Conservation (phyloP, 345 rosid genomes). For the Murraya paniculata region DNA sequence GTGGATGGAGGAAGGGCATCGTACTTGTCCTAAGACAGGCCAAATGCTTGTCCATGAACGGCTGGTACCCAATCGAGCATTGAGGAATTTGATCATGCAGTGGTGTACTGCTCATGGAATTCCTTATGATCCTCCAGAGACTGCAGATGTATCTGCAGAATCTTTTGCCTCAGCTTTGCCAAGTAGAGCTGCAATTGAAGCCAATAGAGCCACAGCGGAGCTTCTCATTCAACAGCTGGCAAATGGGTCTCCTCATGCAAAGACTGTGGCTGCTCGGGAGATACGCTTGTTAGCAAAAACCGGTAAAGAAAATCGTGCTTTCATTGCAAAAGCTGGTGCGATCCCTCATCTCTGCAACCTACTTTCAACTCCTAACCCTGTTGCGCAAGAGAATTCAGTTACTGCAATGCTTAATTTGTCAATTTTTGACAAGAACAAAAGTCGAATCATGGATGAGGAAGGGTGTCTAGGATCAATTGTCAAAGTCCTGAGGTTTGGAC, state of each 20-base stretch:
- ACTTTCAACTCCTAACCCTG: slow-evolving; percentile 52
- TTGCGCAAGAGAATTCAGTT: slow-evolving; percentile 87
- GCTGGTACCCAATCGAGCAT: slow-evolving; percentile 79
- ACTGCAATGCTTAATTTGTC: slow-evolving; percentile 91
- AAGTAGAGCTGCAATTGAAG: slow-evolving; percentile 68
- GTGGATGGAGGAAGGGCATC: slow-evolving; percentile 94
- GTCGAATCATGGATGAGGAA: slow-evolving; percentile 73
- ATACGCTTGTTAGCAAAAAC: slow-evolving; percentile 84
- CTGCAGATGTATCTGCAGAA: slow-evolving; percentile 47
- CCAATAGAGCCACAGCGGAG: slow-evolving; percentile 69
- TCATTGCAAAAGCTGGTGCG: slow-evolving; percentile 88
- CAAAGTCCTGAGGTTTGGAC: slow-evolving; percentile 63
- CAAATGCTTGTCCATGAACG: slow-evolving; percentile 63
- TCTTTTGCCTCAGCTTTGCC: slow-evolving; percentile 59
- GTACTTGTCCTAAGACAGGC: slow-evolving; percentile 85
- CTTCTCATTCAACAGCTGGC: slow-evolving; percentile 71
- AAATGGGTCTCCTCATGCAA: slow-evolving; percentile 57
- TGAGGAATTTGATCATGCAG: slow-evolving; percentile 76
- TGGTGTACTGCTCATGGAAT: slow-evolving; percentile 83
- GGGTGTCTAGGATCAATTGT: slow-evolving; percentile 77
- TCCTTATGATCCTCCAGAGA: slow-evolving; percentile 53
- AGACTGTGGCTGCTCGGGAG: slow-evolving; percentile 74
- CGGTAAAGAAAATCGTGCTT: slow-evolving; percentile 82
- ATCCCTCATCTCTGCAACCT: slow-evolving; percentile 66
- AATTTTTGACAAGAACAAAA: slow-evolving; percentile 80